Conservation (phyloP, 164 flowering plant species). For the Paratinospora sagittata region DNA sequence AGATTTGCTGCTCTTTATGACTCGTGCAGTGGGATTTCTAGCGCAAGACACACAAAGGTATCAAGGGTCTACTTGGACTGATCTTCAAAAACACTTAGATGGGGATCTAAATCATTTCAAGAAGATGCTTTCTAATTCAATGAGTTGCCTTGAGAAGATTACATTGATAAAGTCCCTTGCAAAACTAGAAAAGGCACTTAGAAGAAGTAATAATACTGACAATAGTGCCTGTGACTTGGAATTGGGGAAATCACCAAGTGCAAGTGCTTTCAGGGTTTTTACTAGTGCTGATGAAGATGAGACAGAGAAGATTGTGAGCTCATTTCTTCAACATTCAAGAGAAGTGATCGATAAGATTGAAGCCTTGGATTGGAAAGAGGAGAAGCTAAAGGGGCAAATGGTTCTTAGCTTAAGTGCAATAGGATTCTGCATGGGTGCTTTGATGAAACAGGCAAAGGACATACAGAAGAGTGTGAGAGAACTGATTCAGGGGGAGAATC, state of each 20-base stretch:
- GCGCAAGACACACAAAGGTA: slow-evolving; percentile 22
- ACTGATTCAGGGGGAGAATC: slow-evolving; percentile 67
- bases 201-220: slow-evolving; percentile 15
- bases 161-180: slow-evolving; percentile 42
- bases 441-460: slow-evolving; percentile 46
- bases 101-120: slow-evolving; percentile 43
- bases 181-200: slow-evolving; percentile 34
- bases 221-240: slow-evolving; percentile 40
- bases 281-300: slow-evolving; percentile 23
- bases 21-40: slow-evolving; percentile 33
- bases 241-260: slow-evolving; percentile 38
- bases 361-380: slow-evolving; percentile 19
- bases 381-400: slow-evolving; percentile 32
- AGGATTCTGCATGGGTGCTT: slow-evolving; percentile 55
- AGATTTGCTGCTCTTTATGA: slow-evolving; percentile 44
- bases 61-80: slow-evolving; percentile 22
- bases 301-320: slow-evolving; percentile 27
- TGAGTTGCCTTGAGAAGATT: slow-evolving; percentile 44
- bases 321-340: slow-evolving; percentile 38
- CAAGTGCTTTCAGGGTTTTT: slow-evolving; percentile 10
- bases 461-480: slow-evolving; percentile 52
- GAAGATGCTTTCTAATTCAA: slow-evolving; percentile 23
- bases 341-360: slow-evolving; percentile 22
- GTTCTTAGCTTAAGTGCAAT: slow-evolving; percentile 42
- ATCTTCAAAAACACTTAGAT: slow-evolving; percentile 25